These are phyloP conservation scores for Phytophthora multivora DNA, from an alignment of 352 stramenopile genomes.

Conservation along the genomic window DNA sequence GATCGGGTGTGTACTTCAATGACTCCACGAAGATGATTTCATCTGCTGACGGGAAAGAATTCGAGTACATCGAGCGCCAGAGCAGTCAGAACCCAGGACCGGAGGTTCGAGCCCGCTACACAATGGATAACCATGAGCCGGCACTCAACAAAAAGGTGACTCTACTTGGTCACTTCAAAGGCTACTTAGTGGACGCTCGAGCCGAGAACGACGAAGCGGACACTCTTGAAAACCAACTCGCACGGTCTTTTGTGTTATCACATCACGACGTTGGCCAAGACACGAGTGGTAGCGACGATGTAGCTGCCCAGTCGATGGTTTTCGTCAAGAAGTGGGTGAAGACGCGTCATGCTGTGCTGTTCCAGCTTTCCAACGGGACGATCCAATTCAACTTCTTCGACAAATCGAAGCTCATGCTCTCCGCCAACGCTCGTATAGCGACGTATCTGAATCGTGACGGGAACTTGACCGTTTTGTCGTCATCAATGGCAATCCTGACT, in stretches of 20 bases:
- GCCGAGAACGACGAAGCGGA: constrained; percentile 57
- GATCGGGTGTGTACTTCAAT: constrained; percentile 98
- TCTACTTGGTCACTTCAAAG: constrained; percentile 97
- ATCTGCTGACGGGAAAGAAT: constrained; percentile 81
- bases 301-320: constrained; percentile 57
- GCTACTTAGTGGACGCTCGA: constrained; percentile 93
- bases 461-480: constrained; percentile 56
- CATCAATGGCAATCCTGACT: constrained; percentile 58
- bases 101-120: constrained; percentile 46
- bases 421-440: constrained; percentile 84
- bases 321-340: constrained; percentile 99
- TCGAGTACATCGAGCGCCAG: constrained; percentile 96
- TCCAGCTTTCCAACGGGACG: constrained; percentile 96
- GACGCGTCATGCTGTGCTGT: constrained; percentile 97
- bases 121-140: constrained; percentile 77
- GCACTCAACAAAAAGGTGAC: constrained; percentile 98
- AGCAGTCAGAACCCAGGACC: constrained; percentile 36
- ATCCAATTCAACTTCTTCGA: constrained; percentile 98
- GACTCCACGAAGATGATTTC: constrained; percentile 98
- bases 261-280: constrained; percentile 31
- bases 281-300: constrained; percentile 14
- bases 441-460: constrained; percentile 90
- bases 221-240: constrained; percentile 48
- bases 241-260: constrained; percentile 27
- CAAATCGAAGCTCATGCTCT: constrained; percentile 95